These are phyloP conservation scores for Paradendryphiella salina DNA, from an alignment of 2,329 filamentous ascomycete species.

Conservation along the genomic window DNA sequence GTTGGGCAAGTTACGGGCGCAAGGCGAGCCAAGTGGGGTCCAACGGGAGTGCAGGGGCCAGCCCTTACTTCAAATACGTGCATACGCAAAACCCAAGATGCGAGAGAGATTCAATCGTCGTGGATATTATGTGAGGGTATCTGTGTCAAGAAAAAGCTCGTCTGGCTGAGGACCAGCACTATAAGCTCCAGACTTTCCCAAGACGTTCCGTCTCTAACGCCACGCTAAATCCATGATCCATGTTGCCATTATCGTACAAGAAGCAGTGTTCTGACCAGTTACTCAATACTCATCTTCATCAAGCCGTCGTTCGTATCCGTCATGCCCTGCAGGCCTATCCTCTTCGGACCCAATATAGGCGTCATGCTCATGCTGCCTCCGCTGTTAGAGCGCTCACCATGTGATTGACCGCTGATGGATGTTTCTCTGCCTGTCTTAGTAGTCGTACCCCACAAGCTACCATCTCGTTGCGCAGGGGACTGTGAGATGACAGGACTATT, in stretches of 20 bases:
- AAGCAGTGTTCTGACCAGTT: background rate
- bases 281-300: constrained; percentile 98
- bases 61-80: background rate
- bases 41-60: constrained; percentile 22
- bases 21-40: constrained; percentile 31
- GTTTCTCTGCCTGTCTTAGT: constrained; percentile 64
- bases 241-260: background rate
- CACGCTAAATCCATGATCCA: constrained; percentile 27
- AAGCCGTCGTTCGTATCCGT: constrained; percentile 91
- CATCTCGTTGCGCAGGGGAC: constrained; percentile 75
- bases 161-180: background rate
- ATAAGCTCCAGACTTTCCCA: background rate
- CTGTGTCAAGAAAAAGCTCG: constrained; percentile 12
- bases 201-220: constrained; percentile 22
- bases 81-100: background rate
- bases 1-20: constrained; percentile 24
- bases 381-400: constrained; percentile 53
- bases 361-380: constrained; percentile 53
- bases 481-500: constrained; percentile 84
- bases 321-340: constrained; percentile 76
- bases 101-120: background rate
- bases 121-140: constrained; percentile 15
- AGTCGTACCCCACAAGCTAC: constrained; percentile 71
- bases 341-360: constrained; percentile 52
- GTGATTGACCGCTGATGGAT: constrained; percentile 57